phyloP scores from a whole-genome alignment of 805 yeast genomes.

The Wickerhamomyces pijperi region DNA sequence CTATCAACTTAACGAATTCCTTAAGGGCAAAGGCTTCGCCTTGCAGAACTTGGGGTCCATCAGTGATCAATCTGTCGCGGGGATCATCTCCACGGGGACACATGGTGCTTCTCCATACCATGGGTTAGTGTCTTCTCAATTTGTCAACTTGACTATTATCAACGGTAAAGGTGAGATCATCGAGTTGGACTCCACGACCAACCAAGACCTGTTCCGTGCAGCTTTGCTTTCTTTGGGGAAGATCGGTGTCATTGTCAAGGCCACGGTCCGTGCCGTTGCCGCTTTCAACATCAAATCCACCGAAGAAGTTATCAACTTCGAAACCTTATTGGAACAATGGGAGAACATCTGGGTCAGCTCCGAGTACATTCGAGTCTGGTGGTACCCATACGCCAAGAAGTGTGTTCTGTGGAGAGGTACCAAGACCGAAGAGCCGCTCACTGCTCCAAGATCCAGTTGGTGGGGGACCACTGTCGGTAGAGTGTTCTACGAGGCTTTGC shows the following conservation, averaged over 20 bases:
- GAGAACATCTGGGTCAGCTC: slow-evolving; percentile 74
- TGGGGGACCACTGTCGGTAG: slow-evolving; percentile 78
- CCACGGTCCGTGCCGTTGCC: slow-evolving; percentile 78
- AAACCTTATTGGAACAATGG: slow-evolving; percentile 61
- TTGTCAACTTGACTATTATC: slow-evolving; percentile 66
- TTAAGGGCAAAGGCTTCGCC: slow-evolving; percentile 59
- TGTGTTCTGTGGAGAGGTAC: slow-evolving; percentile 88
- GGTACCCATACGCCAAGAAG: slow-evolving; percentile 88
- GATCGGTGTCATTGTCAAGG: slow-evolving; percentile 79
- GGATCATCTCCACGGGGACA: slow-evolving; percentile 93
- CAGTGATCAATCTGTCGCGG: slow-evolving; percentile 87
- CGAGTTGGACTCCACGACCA: slow-evolving; percentile 36
- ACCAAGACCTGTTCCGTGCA: slow-evolving; percentile 65
- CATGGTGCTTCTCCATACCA: slow-evolving; percentile 94
- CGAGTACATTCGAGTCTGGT: slow-evolving; percentile 93
- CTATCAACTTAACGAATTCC: slow-evolving; percentile 56
- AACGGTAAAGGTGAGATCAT: slow-evolving; percentile 67
- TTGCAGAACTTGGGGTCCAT: slow-evolving; percentile 90
- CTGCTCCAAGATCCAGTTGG: slow-evolving; percentile 66
- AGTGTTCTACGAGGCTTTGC: slow-evolving; percentile 62
- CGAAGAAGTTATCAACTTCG: slow-evolving; percentile 75
- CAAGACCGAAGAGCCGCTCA: slow-evolving; percentile 54
- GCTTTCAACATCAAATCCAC: slow-evolving; percentile 68
- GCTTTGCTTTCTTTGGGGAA: slow-evolving; percentile 82
- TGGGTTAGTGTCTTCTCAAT: slow-evolving; percentile 80